Base-by-base conservation (phyloP, 306 rosid species). In the Hippophae rhamnoides region DNA sequence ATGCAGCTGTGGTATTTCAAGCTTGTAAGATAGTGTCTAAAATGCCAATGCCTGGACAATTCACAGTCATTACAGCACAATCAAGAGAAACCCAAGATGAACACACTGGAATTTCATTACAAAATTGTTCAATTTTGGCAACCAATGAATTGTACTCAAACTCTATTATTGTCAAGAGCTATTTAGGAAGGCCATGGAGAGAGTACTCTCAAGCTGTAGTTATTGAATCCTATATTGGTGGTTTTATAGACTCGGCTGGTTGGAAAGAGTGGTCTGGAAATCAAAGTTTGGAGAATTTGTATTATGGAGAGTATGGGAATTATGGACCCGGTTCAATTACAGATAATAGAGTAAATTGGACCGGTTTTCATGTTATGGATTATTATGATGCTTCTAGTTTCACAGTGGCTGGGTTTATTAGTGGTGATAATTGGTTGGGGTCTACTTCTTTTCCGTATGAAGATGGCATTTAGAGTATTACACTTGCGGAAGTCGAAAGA, bases 371-470 rank as follows among this genome's bases (percentile, higher is more conserved):
- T 53, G 11, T 74, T 43, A 80, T 88, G 96, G 86, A 77, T 31
- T 82, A 82, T 23, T 3, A 54, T 43, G 86, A 78, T 54, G 96
- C 94, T 6, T 70, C 61, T 44, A 78, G 76, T 14, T 88, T 85
- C 63, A 60, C 94, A 1, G 90, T 81, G 53, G 62, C 85, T 0
- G 77, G 76, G 77, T 69, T 88, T 27, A 82, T 88, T 47, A 43
- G 60, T 18, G 94, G 94, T 46, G 79, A 78, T 71, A 77, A 72
- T 6, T 88, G 96, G 96, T 73, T 88, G 60, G 69, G 69, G 41
- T 82, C 86, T 66, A 88, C 90, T 66, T 85, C 96, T 0, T 76
- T 88, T 47, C 96, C 96, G 55, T 85, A 80, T 58, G 87, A 88
- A 40, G 81, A 71, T 10, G 89, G 81, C 57, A 78, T 87, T 52